A percentile compares a stretch with the other conserved stretches of the same genome.
These are phyloP conservation scores for Termitomyces sp. DNA, from an alignment of 1,284 basidiomycete species.

Conservation along the genomic window DNA sequence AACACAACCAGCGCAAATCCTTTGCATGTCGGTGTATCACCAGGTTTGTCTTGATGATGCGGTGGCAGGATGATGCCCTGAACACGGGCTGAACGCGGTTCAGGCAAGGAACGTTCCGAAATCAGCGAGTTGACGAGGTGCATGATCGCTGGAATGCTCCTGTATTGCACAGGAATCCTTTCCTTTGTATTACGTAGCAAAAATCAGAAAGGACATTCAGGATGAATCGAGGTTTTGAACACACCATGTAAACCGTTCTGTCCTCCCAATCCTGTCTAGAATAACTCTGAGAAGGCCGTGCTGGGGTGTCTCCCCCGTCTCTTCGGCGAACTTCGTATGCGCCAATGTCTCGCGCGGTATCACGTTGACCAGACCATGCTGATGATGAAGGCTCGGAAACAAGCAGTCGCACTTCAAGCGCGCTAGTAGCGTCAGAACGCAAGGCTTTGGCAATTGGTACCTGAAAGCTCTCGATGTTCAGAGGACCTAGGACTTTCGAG, in stretches of 20 bases:
- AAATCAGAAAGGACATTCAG: not conserved
- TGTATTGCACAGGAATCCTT: constrained; percentile 54
- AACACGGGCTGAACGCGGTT: constrained; percentile 26
- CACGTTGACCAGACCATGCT: constrained; percentile 28
- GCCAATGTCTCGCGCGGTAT: constrained; percentile 25
- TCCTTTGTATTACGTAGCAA: constrained; percentile 46
- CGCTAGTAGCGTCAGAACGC: constrained; percentile 35
- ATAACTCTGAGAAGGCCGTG: constrained; percentile 23
- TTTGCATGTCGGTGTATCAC: constrained; percentile 52
- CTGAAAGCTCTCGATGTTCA: constrained; percentile 34
- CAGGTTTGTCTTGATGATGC: constrained; percentile 55
- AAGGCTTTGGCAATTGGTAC: constrained; percentile 48
- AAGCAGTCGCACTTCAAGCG: constrained; percentile 58
- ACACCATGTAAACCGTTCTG: constrained; percentile 61
- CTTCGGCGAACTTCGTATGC: constrained; percentile 59
- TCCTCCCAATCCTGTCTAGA: constrained; percentile 53
- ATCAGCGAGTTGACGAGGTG: constrained; percentile 40
- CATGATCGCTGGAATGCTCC: constrained; percentile 42
- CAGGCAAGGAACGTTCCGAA: constrained; percentile 11
- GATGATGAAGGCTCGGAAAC: constrained; percentile 37
- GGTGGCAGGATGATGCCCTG: constrained; percentile 52
- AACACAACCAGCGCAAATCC: constrained; percentile 69
- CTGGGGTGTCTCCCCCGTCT: constrained; percentile 31
- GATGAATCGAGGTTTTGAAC: constrained; percentile 15
- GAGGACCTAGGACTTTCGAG: constrained; percentile 26